Evolutionary conservation across 352 stramenopile genomes (phyloP), one percentile per base, ranked within the genome.

Genomic region (Globisporangium spinosum): DNA sequence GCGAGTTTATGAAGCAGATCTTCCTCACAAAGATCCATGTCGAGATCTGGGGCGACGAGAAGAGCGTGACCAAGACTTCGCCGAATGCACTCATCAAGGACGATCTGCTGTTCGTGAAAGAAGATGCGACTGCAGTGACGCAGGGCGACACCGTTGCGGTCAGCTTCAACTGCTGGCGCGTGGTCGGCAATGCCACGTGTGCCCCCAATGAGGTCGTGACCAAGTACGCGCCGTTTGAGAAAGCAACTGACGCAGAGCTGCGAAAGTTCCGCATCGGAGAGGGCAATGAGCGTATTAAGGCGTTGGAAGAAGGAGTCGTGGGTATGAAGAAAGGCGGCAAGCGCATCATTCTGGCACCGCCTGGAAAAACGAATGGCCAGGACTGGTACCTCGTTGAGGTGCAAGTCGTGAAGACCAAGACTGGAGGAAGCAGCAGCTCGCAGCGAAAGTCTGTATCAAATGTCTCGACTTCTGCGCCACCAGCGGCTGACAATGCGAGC

Each of bases 281-380:
- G 29, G 83, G 85, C 55, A 85, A 71, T 15, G 79, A 95, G 66
- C 85, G 89, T 12, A 83, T 98, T 35, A 92, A 94, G 32, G 91
- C 91, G 40, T 70, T 98, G 49, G 94, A 98, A 71, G 80, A 93
- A 67, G 86, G 83, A 1, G 82, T 98, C 23, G 17, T 94, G 8
- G 94, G 94, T 17, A 98, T 98, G 91, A 91, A 74, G 60, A 96
- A 96, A 61, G 84, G 87, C 3, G 89, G 86, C 0, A 90, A 93
- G 47, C 83, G 94, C n/a, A 84, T 97, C 61, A 84, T 98, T 22
- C 80, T 98, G 56, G 89, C 82, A n/a, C 86, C 86, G 15, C 86
- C 86, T 0, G 77, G 76, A 17, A 94, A 94, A 65, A 92, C 86
- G 13, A 94, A 91, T 29, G 82, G 82, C 23, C 75, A 90, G 71